A percentile compares a stretch with the other conserved stretches of the same genome.
phyloP scores from a whole-genome alignment of 2,329 filamentous ascomycete species.

The Zelopaecilomyces penicillatus region DNA sequence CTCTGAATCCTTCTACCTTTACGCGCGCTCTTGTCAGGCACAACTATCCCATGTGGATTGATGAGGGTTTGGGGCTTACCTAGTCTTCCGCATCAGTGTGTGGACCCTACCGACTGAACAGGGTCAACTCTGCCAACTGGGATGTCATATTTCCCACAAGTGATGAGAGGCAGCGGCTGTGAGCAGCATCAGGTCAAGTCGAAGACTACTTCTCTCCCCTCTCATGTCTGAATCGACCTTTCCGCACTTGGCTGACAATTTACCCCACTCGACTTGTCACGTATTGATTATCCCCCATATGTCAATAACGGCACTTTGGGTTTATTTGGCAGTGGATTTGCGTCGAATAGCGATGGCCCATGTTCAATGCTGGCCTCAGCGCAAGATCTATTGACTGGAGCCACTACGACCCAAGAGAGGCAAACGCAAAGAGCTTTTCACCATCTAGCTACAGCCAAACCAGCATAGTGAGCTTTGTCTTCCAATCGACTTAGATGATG shows the following conservation, averaged over 20 bases:
- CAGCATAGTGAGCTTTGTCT: conserved; percentile 32
- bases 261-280: conserved; percentile 53
- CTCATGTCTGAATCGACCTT: conserved; percentile 43
- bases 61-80: no score
- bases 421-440: conserved; percentile 40
- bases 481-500: no score
- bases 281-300: conserved; percentile 43
- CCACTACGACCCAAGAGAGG: conserved; percentile 38
- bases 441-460: conserved; percentile 49
- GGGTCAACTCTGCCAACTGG: conserved; percentile 47
- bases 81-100: conserved; percentile 18
- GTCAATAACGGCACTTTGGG: conserved; percentile 41
- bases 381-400: conserved; percentile 41
- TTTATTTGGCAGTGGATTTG: conserved; percentile 36
- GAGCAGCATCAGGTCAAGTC: conserved; percentile 50
- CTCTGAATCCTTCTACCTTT: no score
- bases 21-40: no score
- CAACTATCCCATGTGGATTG: no score
- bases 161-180: conserved; percentile 29
- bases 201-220: conserved; percentile 48
- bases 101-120: conserved; percentile 52
- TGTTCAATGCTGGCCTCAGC: conserved; percentile 55
- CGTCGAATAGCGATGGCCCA: conserved; percentile 46
- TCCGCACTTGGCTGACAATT: conserved; percentile 37
- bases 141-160: conserved; percentile 32